Evolutionary conservation across 495 filamentous ascomycete species (phyloP).

Genomic region (Clavariopsis aquatica): DNA sequence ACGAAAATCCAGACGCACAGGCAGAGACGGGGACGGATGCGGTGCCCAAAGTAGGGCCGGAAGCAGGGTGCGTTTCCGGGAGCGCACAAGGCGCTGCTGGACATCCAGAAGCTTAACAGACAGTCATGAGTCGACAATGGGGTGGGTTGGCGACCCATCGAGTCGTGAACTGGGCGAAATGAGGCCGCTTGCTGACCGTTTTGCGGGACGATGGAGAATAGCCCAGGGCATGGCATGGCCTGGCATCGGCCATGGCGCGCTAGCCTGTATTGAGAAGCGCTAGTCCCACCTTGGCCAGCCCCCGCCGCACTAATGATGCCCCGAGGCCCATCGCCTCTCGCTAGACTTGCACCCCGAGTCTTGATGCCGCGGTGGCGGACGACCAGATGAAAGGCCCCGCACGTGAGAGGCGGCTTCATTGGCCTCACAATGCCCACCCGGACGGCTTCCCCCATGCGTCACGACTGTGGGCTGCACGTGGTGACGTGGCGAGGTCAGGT

Average conservation of each 20-base stretch:
- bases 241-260: no score
- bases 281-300: no score
- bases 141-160: background rate
- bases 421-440: constrained; percentile 1
- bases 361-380: background rate
- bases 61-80: background rate
- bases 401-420: background rate
- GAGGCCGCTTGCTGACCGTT: background rate
- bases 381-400: background rate
- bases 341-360: background rate
- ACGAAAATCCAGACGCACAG: background rate
- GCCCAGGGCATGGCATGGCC: no score
- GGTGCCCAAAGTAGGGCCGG: constrained; percentile 1
- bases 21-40: background rate
- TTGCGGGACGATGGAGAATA: background rate
- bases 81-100: background rate
- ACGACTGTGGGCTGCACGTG: background rate
- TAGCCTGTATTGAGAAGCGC: no score
- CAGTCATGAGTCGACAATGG: background rate
- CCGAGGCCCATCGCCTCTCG: background rate
- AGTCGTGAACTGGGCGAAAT: background rate
- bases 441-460: constrained; percentile 1
- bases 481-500: constrained; percentile 3
- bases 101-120: background rate
- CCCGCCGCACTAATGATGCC: constrained; percentile 3